Evolutionary conservation across 2,329 filamentous ascomycete species (phyloP).

Genomic region (Fusarium sp.): DNA sequence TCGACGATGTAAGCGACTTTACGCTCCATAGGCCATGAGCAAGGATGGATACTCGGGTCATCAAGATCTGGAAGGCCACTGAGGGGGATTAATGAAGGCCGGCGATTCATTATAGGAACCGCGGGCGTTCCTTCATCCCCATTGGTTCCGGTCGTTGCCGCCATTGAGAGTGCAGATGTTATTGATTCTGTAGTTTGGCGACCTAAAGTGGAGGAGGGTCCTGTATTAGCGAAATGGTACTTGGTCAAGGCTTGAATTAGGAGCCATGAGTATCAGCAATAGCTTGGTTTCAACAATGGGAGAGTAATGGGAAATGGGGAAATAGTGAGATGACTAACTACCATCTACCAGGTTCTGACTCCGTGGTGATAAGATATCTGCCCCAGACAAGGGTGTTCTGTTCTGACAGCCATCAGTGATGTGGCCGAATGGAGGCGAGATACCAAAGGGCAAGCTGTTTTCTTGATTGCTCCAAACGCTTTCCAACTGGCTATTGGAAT

Average conservation of each 20-base stretch:
- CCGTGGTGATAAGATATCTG: not conserved
- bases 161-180: not conserved
- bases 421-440: not conserved
- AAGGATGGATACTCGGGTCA: not conserved
- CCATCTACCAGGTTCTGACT: not conserved
- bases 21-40: not conserved
- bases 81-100: not conserved
- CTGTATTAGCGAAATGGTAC: not conserved
- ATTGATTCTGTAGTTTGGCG: not conserved
- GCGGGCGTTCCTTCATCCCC: not conserved
- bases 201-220: rapidly evolving
- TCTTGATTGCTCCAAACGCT: not conserved
- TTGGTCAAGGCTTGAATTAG: too few species aligned
- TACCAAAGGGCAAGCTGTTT: not conserved
- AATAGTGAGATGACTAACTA: too few species aligned
- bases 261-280: too few species aligned
- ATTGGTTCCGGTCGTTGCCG: not conserved
- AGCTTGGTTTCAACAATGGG: too few species aligned
- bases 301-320: too few species aligned
- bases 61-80: not conserved
- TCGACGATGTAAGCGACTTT: not conserved
- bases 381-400: rapidly evolving
- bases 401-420: too few species aligned
- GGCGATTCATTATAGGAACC: not conserved
- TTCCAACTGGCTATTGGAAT: not conserved